Conservation (phyloP, 2,329 filamentous ascomycete genomes). For the Ascochyta fabae region DNA sequence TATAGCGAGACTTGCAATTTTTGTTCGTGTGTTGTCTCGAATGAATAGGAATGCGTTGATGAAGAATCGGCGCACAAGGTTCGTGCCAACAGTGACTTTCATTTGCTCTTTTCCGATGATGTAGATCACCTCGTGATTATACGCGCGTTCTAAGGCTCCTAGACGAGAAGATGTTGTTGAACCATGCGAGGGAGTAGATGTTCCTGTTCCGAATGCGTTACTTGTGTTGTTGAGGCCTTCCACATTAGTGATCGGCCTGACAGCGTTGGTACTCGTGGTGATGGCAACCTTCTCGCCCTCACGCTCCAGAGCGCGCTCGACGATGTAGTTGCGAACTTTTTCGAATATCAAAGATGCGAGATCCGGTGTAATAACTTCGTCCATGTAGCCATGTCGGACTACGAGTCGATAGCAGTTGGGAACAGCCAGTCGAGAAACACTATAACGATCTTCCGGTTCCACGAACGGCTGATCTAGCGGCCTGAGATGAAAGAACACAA, state of each 20-base stretch:
- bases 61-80: slow-evolving; percentile 54
- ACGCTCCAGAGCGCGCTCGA: slow-evolving; percentile 36
- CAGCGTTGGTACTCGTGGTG: neutral
- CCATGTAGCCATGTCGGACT: slow-evolving; percentile 75
- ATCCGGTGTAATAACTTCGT: slow-evolving; percentile 71
- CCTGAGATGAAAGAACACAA: slow-evolving; percentile 76
- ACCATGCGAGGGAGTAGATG: slow-evolving; percentile 18
- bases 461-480: slow-evolving; percentile 63
- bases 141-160: slow-evolving; percentile 51
- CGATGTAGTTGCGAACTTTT: slow-evolving; percentile 57
- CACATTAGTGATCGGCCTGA: neutral
- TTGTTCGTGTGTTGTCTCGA: slow-evolving; percentile 69
- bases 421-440: slow-evolving; percentile 56
- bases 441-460: slow-evolving; percentile 55
- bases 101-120: slow-evolving; percentile 61
- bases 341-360: slow-evolving; percentile 63
- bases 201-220: neutral
- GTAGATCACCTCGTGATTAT: slow-evolving; percentile 57
- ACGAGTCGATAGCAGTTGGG: slow-evolving; percentile 72
- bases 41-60: slow-evolving; percentile 68
- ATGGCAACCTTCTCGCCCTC: slow-evolving; percentile 29
- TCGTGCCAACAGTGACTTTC: slow-evolving; percentile 51
- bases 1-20: slow-evolving; percentile 68
- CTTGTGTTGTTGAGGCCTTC: neutral
- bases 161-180: slow-evolving; percentile 39